Evolutionary conservation across 2,329 filamentous ascomycete genomes (phyloP).

Genomic region (Aspergillus proliferans): DNA sequence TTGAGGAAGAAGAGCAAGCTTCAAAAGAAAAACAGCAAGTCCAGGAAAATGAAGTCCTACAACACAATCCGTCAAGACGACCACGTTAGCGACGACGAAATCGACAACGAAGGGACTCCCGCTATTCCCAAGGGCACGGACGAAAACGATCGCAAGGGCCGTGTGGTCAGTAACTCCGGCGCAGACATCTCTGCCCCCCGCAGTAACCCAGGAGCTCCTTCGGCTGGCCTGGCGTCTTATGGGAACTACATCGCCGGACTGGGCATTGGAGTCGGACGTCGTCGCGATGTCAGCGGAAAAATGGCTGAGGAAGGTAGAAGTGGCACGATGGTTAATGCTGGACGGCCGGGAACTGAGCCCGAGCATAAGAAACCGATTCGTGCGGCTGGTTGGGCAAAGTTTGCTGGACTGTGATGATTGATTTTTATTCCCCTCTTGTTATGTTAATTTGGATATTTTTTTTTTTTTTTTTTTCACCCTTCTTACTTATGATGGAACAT

Average conservation of each 20-base stretch:
- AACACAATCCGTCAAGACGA: constrained; percentile 28
- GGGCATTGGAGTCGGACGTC: constrained; percentile 41
- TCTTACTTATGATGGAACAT: neutral
- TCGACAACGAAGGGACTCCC: constrained; percentile 1
- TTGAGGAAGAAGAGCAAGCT: constrained; percentile 24
- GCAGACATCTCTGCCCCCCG: constrained; percentile 25
- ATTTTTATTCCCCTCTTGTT: neutral
- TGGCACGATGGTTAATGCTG: constrained; percentile 14
- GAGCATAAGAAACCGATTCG: constrained; percentile 18
- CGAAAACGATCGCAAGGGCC: constrained; percentile 37
- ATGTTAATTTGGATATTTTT: neutral
- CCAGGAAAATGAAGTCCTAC: constrained; percentile 25
- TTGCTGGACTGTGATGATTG: constrained; percentile 35
- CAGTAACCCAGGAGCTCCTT: constrained; percentile 19
- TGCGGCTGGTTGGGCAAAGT: constrained; percentile 43
- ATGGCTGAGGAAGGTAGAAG: constrained; percentile 42
- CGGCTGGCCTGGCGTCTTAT: constrained; percentile 31
- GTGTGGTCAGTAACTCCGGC: constrained; percentile 40
- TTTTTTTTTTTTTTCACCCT: no score
- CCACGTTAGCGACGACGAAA: constrained; percentile 20
- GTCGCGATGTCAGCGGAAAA: constrained; percentile 44
- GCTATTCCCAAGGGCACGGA: constrained; percentile 6
- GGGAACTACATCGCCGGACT: constrained; percentile 38
- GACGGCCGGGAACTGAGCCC: constrained; percentile 10
- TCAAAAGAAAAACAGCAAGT: constrained; percentile 25